Base-by-base conservation (phyloP, 306 rosid genomes). In the Lotus japonicus region DNA sequence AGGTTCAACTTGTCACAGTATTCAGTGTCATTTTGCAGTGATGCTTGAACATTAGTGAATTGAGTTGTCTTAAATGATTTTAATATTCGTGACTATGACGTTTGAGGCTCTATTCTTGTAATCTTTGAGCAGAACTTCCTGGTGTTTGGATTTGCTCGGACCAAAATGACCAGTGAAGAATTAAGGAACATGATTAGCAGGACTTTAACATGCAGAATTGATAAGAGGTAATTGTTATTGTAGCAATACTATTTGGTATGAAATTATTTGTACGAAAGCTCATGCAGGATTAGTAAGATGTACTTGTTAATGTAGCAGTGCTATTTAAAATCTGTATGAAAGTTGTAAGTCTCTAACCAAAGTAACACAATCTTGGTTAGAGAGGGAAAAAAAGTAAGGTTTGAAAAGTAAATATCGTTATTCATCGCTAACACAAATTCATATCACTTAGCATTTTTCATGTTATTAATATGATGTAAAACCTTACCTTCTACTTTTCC, bases 211-310 rank as follows among this genome's bases (percentile, higher is more conserved):
- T 90, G 98, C 94, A 86, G 97, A 85, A 88, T 94, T 64, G 90
- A 94, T 72, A 63, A 90, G 86, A 90, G 96, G 98, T 90, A 63
- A 14, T 58, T 77, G 41, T 56, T 50, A 19, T 35, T 33, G 58
- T 41, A 41, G 77, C 57, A 41, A 62, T 39, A 9, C 13, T 61
- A 23, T 61, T 71, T 60, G 53, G 41, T 46, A 59, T 51, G 21
- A 2, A 63, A 63, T 19, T 45, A 21, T 62, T 11, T 19, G 68
- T 42, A 60, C 38, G 10, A 13, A 63, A 44, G 42, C 26, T 63
- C 97, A 55, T 90, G 98, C 94, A 86, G 97, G 84, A 88, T 94
- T 64, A 88, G 90, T 72, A 63, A 90, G 86, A 90, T 95, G 97
- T 90, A 63, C 12, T 58, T 77, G 53, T 56, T 50, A 19, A 19